These are phyloP conservation scores for Prinsepia uniflora DNA, from an alignment of 306 rosid species.

Conservation along the genomic window DNA sequence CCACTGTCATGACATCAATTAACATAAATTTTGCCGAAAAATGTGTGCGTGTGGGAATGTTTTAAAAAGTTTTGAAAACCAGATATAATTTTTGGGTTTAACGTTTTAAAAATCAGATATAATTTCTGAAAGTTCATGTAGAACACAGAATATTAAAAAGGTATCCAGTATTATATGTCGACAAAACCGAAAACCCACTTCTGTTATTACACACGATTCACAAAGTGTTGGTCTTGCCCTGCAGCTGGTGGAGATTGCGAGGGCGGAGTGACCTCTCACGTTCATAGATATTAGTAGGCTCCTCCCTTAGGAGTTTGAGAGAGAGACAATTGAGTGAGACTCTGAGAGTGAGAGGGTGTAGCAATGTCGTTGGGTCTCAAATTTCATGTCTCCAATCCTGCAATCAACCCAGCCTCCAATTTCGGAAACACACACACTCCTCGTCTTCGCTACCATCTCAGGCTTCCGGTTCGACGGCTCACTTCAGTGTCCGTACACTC, in stretches of 20 bases:
- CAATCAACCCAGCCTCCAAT: constrained; percentile 10
- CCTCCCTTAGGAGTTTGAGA: not conserved
- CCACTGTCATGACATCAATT: too few relatives aligned
- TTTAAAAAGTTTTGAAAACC: too few relatives aligned
- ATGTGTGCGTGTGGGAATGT: too few relatives aligned
- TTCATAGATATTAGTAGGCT: not conserved
- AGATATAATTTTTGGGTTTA: too few relatives aligned
- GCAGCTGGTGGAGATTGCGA: not conserved
- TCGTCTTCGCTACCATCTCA: constrained; percentile 19
- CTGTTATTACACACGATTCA: not conserved
- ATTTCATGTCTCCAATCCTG: constrained; percentile 35
- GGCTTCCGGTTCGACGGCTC: constrained; percentile 22
- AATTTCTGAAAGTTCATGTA: too few relatives aligned
- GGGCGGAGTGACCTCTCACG: not conserved
- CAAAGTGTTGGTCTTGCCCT: not conserved
- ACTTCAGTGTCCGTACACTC: constrained; percentile 33
- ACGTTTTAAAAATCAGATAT: too few relatives aligned
- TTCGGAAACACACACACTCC: constrained; percentile 9
- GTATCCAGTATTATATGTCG: too few relatives aligned
- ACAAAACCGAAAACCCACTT: too few relatives aligned
- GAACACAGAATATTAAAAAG: too few relatives aligned
- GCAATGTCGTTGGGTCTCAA: constrained; percentile 42
- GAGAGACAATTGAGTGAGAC: constrained; percentile 12
- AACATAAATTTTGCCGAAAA: too few relatives aligned
- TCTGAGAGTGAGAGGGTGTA: constrained; percentile 1